Conservation (phyloP, 345 rosid genomes). For the Arabidopsis thaliana region DNA sequence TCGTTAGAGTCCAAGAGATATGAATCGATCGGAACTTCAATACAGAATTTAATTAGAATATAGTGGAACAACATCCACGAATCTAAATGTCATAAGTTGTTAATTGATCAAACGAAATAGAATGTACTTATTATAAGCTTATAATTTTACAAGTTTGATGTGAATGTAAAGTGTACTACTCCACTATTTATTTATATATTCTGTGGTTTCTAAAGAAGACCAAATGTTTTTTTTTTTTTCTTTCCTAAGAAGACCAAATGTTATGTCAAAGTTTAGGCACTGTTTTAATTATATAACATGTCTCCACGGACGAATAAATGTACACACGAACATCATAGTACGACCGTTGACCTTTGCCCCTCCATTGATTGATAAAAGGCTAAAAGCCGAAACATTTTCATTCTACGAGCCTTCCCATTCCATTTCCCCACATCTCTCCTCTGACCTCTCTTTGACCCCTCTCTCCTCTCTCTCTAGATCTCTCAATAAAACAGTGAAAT, state of each 20-base stretch:
- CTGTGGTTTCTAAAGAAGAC: slow-evolving; percentile 21
- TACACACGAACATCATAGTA: slow-evolving; percentile 11
- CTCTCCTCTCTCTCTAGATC: slow-evolving; percentile 17
- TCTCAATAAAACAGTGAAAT: slow-evolving; percentile 49
- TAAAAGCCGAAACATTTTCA: slow-evolving; percentile 43
- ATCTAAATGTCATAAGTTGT: not conserved
- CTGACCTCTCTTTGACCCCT: slow-evolving; percentile 46
- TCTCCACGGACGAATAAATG: slow-evolving; percentile 24
- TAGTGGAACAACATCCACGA: not conserved
- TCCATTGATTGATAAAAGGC: slow-evolving; percentile 33
- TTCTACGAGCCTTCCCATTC: slow-evolving; percentile 20
- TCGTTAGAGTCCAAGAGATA: not conserved
- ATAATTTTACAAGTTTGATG: slow-evolving; percentile 5
- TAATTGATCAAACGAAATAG: not conserved
- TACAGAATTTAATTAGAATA: not conserved
- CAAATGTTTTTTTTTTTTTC: no score
- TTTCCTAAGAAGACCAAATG: slow-evolving; percentile 24
- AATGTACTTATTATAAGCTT: not conserved
- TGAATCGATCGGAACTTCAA: not conserved
- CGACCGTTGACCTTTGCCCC: slow-evolving; percentile 41
- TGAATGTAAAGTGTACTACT: slow-evolving; percentile 1
- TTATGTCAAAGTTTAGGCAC: slow-evolving; percentile 42
- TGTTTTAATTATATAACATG: slow-evolving; percentile 14
- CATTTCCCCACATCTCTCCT: slow-evolving; percentile 47
- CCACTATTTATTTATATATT: not conserved